Evolutionary conservation across 352 stramenopile genomes (phyloP), one percentile per base, ranked within the genome.

Genomic region (Phytophthora ramorum): DNA sequence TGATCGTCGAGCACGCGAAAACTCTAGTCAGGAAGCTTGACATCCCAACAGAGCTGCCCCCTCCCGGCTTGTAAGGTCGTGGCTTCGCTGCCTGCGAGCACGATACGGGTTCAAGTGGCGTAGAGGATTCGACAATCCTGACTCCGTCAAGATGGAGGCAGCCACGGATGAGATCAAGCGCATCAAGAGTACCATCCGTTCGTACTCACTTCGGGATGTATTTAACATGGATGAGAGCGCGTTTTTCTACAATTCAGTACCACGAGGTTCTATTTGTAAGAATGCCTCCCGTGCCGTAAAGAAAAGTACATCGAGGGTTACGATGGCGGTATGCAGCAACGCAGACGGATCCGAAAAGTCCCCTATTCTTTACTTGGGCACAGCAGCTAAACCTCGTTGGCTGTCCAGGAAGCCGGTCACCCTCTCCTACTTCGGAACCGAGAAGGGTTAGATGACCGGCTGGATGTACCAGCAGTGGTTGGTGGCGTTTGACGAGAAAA

Each of bases 1-100:
- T 58, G 37, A 58, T 58, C 37, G 28, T 41, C 12, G 46, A 47
- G 10, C 35, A n/a, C n/a, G n/a, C n/a, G n/a, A n/a, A n/a, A n/a
- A n/a, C n/a, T n/a, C n/a, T n/a, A n/a, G n/a, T n/a, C n/a, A n/a
- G n/a, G n/a, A n/a, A n/a, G n/a, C n/a, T n/a, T n/a, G n/a, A n/a
- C n/a, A n/a, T n/a, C n/a, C n/a, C n/a, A n/a, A n/a, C n/a, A n/a
- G n/a, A n/a, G n/a, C n/a, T n/a, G 28, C 34, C 7, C 34, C 34
- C 34, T 14, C 34, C 34, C 34, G 10, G 34, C 34, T 38, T 38
- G 6, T n/a, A n/a, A n/a, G 34, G 7, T 38, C 34, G 10, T 38
- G 34, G 34, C 34, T 38, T 9, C 34, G 34, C 34, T 38, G 34
- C 13, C 10, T 38, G 10, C 34, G 13, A 38, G 34, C 6, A 4